phyloP scores from a whole-genome alignment of 306 rosid species.

The Vigna hirtella region DNA sequence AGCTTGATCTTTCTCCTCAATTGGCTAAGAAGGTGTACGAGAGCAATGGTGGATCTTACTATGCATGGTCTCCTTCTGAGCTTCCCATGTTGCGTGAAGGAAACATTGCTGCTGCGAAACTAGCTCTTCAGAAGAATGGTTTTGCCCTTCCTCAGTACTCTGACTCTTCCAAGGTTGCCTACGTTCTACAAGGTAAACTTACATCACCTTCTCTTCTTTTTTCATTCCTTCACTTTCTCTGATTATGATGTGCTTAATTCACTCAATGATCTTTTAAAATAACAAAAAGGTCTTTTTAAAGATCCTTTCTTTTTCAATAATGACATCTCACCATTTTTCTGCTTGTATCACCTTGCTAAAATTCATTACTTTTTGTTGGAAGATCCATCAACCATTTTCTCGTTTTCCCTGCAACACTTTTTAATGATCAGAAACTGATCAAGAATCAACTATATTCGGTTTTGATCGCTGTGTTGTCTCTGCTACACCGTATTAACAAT shows the following conservation, averaged over 20 bases:
- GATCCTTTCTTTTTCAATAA: background rate
- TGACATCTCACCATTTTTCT: background rate
- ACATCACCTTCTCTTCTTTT: background rate
- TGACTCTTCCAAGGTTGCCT: conserved; percentile 82
- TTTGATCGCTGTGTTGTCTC: background rate
- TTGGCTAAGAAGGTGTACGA: conserved; percentile 71
- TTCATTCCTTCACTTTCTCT: background rate
- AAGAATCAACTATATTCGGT: background rate
- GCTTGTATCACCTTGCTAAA: background rate
- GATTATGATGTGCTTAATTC: background rate
- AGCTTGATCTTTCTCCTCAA: conserved; percentile 74
- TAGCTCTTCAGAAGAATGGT: conserved; percentile 77
- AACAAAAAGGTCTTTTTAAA: no score
- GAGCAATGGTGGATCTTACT: conserved; percentile 72
- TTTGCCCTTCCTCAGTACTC: conserved; percentile 77
- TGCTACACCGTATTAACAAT: background rate
- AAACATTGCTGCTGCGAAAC: conserved; percentile 84
- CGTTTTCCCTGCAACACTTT: no score
- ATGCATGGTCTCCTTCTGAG: conserved; percentile 77
- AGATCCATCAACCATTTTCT: background rate
- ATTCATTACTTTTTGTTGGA: no score
- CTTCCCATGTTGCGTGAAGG: conserved; percentile 81
- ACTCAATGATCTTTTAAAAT: background rate
- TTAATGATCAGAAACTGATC: background rate
- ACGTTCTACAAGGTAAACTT: conserved; percentile 73